phyloP scores from a whole-genome alignment of 2,329 filamentous ascomycete genomes.

The Fusarium denticulatum region DNA sequence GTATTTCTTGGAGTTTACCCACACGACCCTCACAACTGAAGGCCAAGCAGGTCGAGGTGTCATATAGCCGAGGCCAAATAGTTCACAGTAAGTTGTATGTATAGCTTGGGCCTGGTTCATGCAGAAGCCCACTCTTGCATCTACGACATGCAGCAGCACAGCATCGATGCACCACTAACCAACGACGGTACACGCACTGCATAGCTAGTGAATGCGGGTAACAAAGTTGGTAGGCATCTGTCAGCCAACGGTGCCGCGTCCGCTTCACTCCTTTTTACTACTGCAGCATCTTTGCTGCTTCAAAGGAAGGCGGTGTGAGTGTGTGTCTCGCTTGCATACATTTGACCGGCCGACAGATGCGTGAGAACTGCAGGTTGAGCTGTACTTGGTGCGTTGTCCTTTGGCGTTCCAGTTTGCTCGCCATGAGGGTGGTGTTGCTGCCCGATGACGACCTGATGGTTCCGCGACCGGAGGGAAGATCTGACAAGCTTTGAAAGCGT shows the following conservation, averaged over 20 bases:
- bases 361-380: constrained; percentile 43
- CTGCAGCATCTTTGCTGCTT: constrained; percentile 37
- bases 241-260: constrained; percentile 40
- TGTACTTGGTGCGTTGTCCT: constrained; percentile 43
- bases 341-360: constrained; percentile 31
- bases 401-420: constrained; percentile 32
- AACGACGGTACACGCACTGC: constrained; percentile 35
- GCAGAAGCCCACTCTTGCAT: constrained; percentile 43
- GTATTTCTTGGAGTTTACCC: constrained; percentile 14
- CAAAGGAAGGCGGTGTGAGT: constrained; percentile 39
- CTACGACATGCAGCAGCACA: constrained; percentile 40
- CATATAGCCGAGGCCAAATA: constrained; percentile 20
- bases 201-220: constrained; percentile 36
- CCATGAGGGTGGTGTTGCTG: constrained; percentile 41
- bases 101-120: constrained; percentile 44
- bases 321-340: constrained; percentile 37
- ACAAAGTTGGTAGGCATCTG: constrained; percentile 32
- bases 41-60: constrained; percentile 10
- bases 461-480: constrained; percentile 23
- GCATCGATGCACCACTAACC: constrained; percentile 34
- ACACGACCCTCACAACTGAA: constrained; percentile 20
- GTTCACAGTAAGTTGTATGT: constrained; percentile 27
- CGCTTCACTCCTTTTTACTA: constrained; percentile 41
- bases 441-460: constrained; percentile 44
- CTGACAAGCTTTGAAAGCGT: not conserved